A percentile compares a stretch with the other conserved stretches of the same genome.
Conservation (phyloP, 176 grass and related monocot species). For the Phoenix dactylifera region DNA sequence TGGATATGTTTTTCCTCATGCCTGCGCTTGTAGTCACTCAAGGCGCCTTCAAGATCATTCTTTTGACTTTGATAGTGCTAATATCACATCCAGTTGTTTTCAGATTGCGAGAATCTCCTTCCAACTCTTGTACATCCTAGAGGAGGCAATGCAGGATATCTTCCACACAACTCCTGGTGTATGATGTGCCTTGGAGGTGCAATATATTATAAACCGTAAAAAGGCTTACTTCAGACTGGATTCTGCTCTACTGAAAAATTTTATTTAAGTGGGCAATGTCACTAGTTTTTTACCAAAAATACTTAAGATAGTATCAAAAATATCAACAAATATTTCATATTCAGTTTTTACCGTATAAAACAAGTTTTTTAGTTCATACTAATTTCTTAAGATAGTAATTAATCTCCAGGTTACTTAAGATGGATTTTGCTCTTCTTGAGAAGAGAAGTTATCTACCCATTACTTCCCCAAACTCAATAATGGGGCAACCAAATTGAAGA, state of each 20-base stretch:
- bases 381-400: too few species aligned
- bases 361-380: too few species aligned
- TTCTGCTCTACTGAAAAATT: slow-evolving; percentile 63
- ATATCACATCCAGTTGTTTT: slow-evolving; percentile 67
- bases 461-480: too few species aligned
- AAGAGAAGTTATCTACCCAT: too few species aligned
- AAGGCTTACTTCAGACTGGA: slow-evolving; percentile 73
- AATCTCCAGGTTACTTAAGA: too few species aligned
- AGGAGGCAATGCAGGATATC: slow-evolving; percentile 21
- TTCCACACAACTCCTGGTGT: slow-evolving; percentile 46
- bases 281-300: background rate
- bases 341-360: too few species aligned
- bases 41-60: slow-evolving; percentile 69
- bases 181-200: slow-evolving; percentile 77
- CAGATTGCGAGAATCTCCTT: slow-evolving; percentile 74
- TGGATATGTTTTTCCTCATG: slow-evolving; percentile 74
- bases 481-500: too few species aligned
- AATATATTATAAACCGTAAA: slow-evolving; percentile 85
- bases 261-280: slow-evolving; percentile 54
- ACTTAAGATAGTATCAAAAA: too few species aligned
- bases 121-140: slow-evolving; percentile 52
- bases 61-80: slow-evolving; percentile 69
- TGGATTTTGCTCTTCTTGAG: too few species aligned
- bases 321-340: too few species aligned
- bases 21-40: slow-evolving; percentile 78